Evolutionary conservation across 176 grass and related monocot genomes (phyloP).

Genomic region (Rhynchospora breviuscula): DNA sequence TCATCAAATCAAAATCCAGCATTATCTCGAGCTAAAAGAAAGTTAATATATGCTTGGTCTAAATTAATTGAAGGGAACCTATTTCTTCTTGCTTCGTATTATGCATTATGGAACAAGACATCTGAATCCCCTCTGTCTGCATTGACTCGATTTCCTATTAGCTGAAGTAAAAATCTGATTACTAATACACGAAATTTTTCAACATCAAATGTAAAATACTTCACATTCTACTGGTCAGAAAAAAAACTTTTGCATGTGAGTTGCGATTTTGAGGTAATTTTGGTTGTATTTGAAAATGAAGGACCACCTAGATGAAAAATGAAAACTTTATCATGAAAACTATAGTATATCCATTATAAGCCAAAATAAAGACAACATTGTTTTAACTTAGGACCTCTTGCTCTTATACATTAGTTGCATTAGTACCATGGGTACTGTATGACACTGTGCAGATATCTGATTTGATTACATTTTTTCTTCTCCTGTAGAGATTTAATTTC

Average conservation of each 20-base stretch:
- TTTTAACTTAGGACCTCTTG: background rate
- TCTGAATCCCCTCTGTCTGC: background rate
- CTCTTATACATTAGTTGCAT: background rate
- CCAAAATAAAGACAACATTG: too few species aligned
- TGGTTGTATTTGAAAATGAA: background rate
- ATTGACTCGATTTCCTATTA: background rate
- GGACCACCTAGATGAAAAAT: background rate
- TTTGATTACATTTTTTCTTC: background rate
- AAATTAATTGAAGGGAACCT: background rate
- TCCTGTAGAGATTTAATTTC: conserved; percentile 73
- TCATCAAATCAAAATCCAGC: background rate
- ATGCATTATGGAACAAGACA: background rate
- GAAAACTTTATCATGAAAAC: too few species aligned
- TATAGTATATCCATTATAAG: too few species aligned
- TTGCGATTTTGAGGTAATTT: background rate
- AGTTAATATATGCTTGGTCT: background rate
- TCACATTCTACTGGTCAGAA: background rate
- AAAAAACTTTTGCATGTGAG: background rate
- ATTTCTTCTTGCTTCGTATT: too few species aligned
- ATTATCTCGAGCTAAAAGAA: background rate
- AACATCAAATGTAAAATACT: background rate
- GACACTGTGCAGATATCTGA: background rate
- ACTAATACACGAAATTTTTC: background rate
- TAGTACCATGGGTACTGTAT: background rate
- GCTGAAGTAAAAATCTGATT: background rate